These are phyloP conservation scores for Talaromyces amestolkiae DNA, from an alignment of 2,329 filamentous ascomycete species.

Conservation along the genomic window DNA sequence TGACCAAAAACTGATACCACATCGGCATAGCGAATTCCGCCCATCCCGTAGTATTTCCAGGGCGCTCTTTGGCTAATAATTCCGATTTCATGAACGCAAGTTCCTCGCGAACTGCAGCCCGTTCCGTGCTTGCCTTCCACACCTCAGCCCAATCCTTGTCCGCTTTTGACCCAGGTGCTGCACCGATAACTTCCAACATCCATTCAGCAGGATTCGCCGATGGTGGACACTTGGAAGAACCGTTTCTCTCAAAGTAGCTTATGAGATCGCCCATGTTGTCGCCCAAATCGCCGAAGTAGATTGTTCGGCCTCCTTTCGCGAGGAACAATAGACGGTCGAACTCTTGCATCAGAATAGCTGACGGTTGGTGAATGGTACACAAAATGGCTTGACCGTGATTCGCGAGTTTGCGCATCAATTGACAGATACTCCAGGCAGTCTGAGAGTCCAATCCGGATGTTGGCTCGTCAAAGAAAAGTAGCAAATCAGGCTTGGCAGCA, in stretches of 20 bases:
- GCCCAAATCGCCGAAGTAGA: slow-evolving; percentile 69
- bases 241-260: slow-evolving; percentile 71
- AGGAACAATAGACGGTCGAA: slow-evolving; percentile 67
- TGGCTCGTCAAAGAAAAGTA: slow-evolving; percentile 92
- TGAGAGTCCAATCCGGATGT: slow-evolving; percentile 92
- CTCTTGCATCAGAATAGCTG: slow-evolving; percentile 87
- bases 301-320: slow-evolving; percentile 62
- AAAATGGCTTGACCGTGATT: slow-evolving; percentile 88
- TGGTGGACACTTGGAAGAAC: slow-evolving; percentile 57
- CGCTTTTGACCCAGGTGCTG: slow-evolving; percentile 61
- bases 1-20: slow-evolving; percentile 62
- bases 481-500: slow-evolving; percentile 81
- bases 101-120: slow-evolving; percentile 53
- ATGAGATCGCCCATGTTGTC: slow-evolving; percentile 61
- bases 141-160: slow-evolving; percentile 65
- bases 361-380: slow-evolving; percentile 95
- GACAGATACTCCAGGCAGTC: slow-evolving; percentile 88
- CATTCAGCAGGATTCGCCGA: slow-evolving; percentile 74
- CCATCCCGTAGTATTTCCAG: slow-evolving; percentile 48
- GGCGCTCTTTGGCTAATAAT: slow-evolving; percentile 55
- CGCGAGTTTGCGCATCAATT: slow-evolving; percentile 83
- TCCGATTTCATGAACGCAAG: slow-evolving; percentile 54
- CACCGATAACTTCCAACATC: slow-evolving; percentile 62
- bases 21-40: slow-evolving; percentile 81
- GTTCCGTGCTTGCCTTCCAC: slow-evolving; percentile 61